Evolutionary conservation across 176 grass and related monocot genomes (phyloP), one percentile per base, ranked within the genome.

Genomic region (Leersia perrieri): DNA sequence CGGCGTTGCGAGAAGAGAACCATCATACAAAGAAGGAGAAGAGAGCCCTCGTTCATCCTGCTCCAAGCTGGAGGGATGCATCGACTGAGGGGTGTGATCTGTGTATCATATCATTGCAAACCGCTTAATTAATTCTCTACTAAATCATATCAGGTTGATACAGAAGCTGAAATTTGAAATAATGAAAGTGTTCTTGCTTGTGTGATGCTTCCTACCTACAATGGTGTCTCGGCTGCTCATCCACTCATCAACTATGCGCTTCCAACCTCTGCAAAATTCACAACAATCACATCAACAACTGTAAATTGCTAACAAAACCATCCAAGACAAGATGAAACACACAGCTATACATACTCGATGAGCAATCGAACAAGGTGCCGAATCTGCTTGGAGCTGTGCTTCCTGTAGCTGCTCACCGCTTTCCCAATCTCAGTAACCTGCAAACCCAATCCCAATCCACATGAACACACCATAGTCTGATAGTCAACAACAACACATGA

Each of bases 311-410:
- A 27, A 29, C 28, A 64, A 51, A 74, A 53, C 25, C 16, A 7
- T n/a, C 53, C 9, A 60, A 26, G 26, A 74, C 44, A 71, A 62
- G 26, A 57, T 34, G 63, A 66, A 42, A 26, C 7, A 62, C 8
- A 69, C 18, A 29, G 41, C 82, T 88, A 28, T 88, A 93, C 91
- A 28, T 88, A 93, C 91, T 82, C 85, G 38, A 93, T 86, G 74
- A 93, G 91, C 71, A 88, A 85, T 62, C 88, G 89, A 23, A 85
- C 85, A 58, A 93, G 91, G 39, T 85, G 83, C 4, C 88, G 85
- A 90, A 93, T 93, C 83, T 77, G 85, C 88, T 90, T 93, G 3
- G 88, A 90, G 68, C 41, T 72, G 82, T 93, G 91, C 74, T 93
- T 93, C 57, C 85, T 61, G 34, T 88, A 83, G 82, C 76, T 78